Conservation (phyloP, 306 rosid genomes). For the Acacia crassicarpa region DNA sequence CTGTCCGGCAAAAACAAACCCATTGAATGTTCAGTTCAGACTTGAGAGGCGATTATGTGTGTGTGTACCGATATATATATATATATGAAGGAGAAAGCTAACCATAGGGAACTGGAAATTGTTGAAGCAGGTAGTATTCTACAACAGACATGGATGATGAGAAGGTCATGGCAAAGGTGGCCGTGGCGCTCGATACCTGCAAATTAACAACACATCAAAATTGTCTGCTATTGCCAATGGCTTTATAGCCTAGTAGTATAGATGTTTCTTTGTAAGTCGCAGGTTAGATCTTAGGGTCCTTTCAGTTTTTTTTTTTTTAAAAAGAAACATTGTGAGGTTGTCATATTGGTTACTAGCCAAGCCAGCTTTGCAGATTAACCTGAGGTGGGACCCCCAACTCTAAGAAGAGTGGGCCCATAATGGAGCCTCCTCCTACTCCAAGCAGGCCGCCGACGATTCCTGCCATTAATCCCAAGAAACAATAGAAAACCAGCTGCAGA, state of each 20-base stretch:
- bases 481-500: conserved; percentile 47
- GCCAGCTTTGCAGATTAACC: conserved; percentile 31
- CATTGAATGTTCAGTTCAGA: conserved; percentile 9
- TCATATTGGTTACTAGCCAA: too few relatives aligned
- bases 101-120: conserved; percentile 85
- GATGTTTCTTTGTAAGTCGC: too few relatives aligned
- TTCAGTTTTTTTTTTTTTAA: too few relatives aligned
- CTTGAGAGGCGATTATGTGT: background rate
- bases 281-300: too few relatives aligned
- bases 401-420: conserved; percentile 75
- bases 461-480: conserved; percentile 52
- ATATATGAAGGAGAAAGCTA: background rate
- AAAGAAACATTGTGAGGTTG: too few relatives aligned
- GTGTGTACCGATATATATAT: too few relatives aligned
- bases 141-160: conserved; percentile 85
- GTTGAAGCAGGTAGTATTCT: conserved; percentile 69
- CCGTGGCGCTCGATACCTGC: conserved; percentile 80
- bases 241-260: too few relatives aligned
- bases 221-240: background rate
- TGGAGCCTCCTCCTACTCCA: conserved; percentile 69
- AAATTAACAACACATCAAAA: background rate
- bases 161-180: conserved; percentile 76
- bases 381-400: conserved; percentile 79
- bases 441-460: conserved; percentile 74
- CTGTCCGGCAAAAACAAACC: conserved; percentile 37